Evolutionary conservation across 169 alveolate genomes (phyloP).

Genomic region (Plasmodium gaboni): DNA sequence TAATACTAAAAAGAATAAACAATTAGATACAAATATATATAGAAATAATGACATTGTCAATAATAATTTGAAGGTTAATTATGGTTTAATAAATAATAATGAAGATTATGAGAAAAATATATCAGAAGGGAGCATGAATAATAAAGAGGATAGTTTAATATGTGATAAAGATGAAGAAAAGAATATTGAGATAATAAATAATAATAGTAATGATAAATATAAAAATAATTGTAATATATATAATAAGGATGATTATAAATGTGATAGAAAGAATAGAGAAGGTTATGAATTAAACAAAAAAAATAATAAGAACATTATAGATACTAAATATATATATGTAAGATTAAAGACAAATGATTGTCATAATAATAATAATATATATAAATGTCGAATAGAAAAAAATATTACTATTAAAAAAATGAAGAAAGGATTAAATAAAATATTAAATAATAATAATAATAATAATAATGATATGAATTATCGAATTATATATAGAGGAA

Average conservation of each 20-base stretch:
- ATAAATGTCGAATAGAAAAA: conserved; percentile 62
- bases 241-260: background rate
- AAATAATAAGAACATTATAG: background rate
- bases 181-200: background rate
- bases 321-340: conserved; percentile 12
- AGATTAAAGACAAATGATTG: conserved; percentile 56
- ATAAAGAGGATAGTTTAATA: background rate
- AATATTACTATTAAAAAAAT: conserved; percentile 53
- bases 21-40: background rate
- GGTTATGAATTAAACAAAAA: background rate
- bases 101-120: background rate
- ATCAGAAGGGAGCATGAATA: background rate
- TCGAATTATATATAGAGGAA: conserved; percentile 65
- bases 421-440: conserved; percentile 32
- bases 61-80: background rate
- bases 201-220: background rate
- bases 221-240: background rate
- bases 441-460: conserved; percentile 15
- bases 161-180: background rate
- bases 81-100: background rate
- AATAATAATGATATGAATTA: conserved; percentile 27
- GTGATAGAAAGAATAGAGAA: background rate
- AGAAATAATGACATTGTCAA: background rate
- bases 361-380: conserved; percentile 10
- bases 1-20: background rate